Evolutionary conservation across 2,329 filamentous ascomycete genomes (phyloP).

Genomic region (Colletotrichum sp.): DNA sequence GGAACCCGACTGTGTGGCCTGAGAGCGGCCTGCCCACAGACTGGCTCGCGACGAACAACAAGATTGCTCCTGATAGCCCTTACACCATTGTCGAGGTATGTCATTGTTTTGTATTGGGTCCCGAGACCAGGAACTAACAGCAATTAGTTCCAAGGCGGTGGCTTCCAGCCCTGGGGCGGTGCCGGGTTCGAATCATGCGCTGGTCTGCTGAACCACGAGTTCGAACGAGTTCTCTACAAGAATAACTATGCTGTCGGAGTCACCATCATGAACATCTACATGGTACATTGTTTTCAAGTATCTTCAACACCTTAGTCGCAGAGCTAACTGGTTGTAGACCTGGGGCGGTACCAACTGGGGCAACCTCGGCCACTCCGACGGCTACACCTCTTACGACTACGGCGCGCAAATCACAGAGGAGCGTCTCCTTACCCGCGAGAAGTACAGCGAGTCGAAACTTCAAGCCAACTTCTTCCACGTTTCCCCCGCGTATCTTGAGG

Average conservation of each 20-base stretch:
- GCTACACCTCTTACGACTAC: slow-evolving; percentile 58
- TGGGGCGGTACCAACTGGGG: slow-evolving; percentile 82
- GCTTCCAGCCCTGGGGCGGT: slow-evolving; percentile 75
- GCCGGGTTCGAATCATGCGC: slow-evolving; percentile 69
- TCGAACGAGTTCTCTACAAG: slow-evolving; percentile 78
- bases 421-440: slow-evolving; percentile 68
- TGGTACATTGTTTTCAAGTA: slow-evolving; percentile 50
- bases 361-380: slow-evolving; percentile 69
- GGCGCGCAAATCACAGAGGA: slow-evolving; percentile 64
- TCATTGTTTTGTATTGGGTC: too few species aligned
- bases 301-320: too few species aligned
- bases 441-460: slow-evolving; percentile 77
- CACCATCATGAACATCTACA: slow-evolving; percentile 72
- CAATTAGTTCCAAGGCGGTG: slow-evolving; percentile 61
- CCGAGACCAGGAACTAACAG: too few species aligned
- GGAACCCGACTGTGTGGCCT: slow-evolving; percentile 61
- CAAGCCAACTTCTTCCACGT: slow-evolving; percentile 73
- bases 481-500: slow-evolving; percentile 69
- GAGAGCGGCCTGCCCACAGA: slow-evolving; percentile 58
- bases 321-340: slow-evolving; percentile 39
- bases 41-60: slow-evolving; percentile 59
- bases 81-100: slow-evolving; percentile 64
- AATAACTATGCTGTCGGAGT: slow-evolving; percentile 68
- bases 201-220: slow-evolving; percentile 67
- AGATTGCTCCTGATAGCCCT: slow-evolving; percentile 69